Evolutionary conservation across 2,329 filamentous ascomycete species (phyloP).

Genomic region (Penicillium sp.): DNA sequence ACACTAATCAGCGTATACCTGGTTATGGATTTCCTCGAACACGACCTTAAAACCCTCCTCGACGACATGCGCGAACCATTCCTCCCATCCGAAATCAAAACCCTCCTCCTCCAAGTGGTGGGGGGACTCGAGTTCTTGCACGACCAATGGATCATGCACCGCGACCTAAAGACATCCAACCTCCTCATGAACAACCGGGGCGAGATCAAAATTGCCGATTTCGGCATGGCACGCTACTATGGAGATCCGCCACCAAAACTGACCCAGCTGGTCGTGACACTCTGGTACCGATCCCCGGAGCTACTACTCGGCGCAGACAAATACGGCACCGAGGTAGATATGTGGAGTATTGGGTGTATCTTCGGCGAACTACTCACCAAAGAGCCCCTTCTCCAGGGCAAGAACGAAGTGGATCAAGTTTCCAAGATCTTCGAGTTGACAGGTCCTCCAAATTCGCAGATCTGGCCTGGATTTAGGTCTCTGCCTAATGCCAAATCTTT

Average conservation of each 20-base stretch:
- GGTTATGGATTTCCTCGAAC: constrained; percentile 96
- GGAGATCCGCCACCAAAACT: constrained; percentile 75
- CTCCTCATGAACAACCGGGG: constrained; percentile 94
- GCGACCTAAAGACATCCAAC: constrained; percentile 91
- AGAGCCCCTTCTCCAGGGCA: constrained; percentile 80
- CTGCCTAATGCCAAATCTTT: constrained; percentile 84
- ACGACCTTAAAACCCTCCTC: constrained; percentile 90
- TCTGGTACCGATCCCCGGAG: constrained; percentile 95
- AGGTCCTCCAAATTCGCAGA: constrained; percentile 77
- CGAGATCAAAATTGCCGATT: constrained; percentile 93
- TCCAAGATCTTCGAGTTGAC: constrained; percentile 86
- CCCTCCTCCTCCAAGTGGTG: constrained; percentile 78
- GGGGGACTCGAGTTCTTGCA: constrained; percentile 84
- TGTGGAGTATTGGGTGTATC: constrained; percentile 96
- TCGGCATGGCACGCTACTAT: constrained; percentile 93
- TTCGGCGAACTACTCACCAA: constrained; percentile 87
- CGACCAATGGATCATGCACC: constrained; percentile 85
- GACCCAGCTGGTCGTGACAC: constrained; percentile 89
- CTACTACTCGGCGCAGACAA: constrained; percentile 76
- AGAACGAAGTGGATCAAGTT: constrained; percentile 90
- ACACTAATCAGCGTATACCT: constrained; percentile 69
- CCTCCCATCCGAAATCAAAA: constrained; percentile 88
- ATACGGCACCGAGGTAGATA: constrained; percentile 79
- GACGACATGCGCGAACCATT: constrained; percentile 95
- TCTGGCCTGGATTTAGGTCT: constrained; percentile 83